Evolutionary conservation across 2,329 filamentous ascomycete genomes (phyloP), one percentile per base, ranked within the genome.

Genomic region (Alternaria brassicicola): DNA sequence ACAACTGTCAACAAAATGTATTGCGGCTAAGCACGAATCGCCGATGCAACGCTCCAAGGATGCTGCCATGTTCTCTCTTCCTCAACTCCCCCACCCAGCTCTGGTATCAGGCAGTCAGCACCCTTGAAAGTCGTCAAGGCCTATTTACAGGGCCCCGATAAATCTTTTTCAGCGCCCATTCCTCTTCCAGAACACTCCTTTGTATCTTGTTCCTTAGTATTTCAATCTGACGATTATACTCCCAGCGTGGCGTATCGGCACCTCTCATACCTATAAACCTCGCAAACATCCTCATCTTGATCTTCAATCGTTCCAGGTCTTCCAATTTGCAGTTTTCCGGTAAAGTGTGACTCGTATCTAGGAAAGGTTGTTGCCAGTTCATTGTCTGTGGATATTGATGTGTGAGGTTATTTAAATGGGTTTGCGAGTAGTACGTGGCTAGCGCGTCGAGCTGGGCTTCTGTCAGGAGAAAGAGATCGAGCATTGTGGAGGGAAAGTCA

Each of bases 381-480:
- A 93, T 84, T n/a, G 85, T 86, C 64, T 86, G 87, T 0, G 90
- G 90, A 73, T 93, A 93, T 59, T 84, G 80, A 48, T 74, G 64
- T 4, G 62, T 66, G 10, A 67, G 51, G 6, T 2, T 84, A 83
- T 79, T 81, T 86, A n/a, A 74, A 1, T 83, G 85, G 57, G 83
- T 83, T 78, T 93, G 90, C 78, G 90, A 88, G 80, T 92, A 93
- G 78, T 89, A 91, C 64, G 83, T 80, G 3, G 89, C 89, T 38
- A 93, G 83, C 52, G 80, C 79, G 78, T 93, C 89, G 53, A 92
- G 86, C 77, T 93, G 83, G 28, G 78, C 78, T 73, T 90, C 88
- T 15, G 88, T 92, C 35, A 93, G 83, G 30, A 92, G 86, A 84
- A 89, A 91, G 78, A 90, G 91, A 72, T 85, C 83, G 43, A 93